Evolutionary conservation across 2,329 filamentous ascomycete species (phyloP).

Genomic region (Moelleriella libera): DNA sequence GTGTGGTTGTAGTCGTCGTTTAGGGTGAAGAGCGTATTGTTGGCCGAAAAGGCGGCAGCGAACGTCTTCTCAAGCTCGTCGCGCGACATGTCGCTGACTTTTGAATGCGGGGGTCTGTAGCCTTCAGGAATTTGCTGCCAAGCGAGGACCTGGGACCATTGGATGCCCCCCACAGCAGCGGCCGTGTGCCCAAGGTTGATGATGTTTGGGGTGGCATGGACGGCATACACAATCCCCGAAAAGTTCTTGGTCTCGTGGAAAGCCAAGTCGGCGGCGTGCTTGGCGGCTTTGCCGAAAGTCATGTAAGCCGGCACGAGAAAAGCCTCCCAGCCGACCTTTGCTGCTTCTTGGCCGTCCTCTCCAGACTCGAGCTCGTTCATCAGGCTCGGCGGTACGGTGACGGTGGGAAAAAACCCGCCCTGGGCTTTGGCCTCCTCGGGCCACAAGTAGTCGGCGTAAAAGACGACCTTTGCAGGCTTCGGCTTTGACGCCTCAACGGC

Average conservation of each 20-base stretch:
- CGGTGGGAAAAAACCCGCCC: not conserved
- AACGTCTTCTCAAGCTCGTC: not conserved
- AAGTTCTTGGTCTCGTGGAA: not conserved
- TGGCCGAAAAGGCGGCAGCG: not conserved
- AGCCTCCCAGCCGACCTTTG: not conserved
- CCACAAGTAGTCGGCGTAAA: constrained; percentile 3
- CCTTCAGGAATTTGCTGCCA: not conserved
- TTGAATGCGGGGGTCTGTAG: not conserved
- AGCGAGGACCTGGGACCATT: not conserved
- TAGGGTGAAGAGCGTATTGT: not conserved
- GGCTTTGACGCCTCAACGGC: not conserved
- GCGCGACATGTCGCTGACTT: no score
- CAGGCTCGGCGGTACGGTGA: not conserved
- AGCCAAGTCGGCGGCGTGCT: not conserved
- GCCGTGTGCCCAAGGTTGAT: not conserved
- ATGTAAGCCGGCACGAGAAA: not conserved
- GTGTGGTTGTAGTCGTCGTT: not conserved
- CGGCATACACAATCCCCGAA: not conserved
- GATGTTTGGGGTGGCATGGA: constrained; percentile 1
- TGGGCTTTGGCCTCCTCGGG: constrained; percentile 1
- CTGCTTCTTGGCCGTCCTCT: not conserved
- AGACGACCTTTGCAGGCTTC: not conserved
- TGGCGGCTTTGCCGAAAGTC: not conserved
- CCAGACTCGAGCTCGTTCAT: not conserved
- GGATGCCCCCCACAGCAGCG: not conserved